Base-by-base conservation (phyloP, 2,329 filamentous ascomycete genomes). In the Xylariaceae sp. region DNA sequence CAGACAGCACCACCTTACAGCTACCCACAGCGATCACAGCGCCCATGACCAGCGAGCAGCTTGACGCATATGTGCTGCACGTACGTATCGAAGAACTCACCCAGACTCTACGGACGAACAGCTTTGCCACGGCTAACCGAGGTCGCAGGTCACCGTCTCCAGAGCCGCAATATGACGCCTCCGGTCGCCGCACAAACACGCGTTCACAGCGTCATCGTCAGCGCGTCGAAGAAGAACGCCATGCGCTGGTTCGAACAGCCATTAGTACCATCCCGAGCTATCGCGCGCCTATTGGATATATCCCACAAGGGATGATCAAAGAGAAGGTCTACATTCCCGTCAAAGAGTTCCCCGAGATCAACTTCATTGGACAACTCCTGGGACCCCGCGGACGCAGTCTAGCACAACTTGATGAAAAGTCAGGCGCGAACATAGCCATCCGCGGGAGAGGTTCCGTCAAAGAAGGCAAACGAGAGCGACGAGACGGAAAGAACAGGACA, bases 281-380 rank as follows among this genome's bases (percentile, higher is more conserved):
- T 70, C 82, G 87, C 63, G 84, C 85, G 61, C 87, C 87, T 56
- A 81, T 81, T 73, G 85, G 89, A 71, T 90, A 90, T 14, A 11
- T 4, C 11, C 27, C 35, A 57, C 85, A 84, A 55, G 87, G 83
- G 69, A 87, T 87, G 77, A 87, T 86, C 67, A 85, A 87, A 72
- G 87, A 90, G 75, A 89, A 89, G 73, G 84, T 90, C 77, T 90
- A 89, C 70, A 85, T 90, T 65, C 87, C 86, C 63, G 84, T 87
- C 73, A 89, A 88, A 77, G 87, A 90, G 71, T 90, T 89, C 73
- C 87, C 86, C 74, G 83, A 87, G 69, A 87, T 89, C 80, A 90
- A 90, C 80, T 90, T 90, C 84, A 90, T 91, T 79, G 87, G 87
- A 70, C 82, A 90, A 75, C 83, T 90, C 64, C 89, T 90, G 76